These are phyloP conservation scores for Cercospora sesami DNA, from an alignment of 2,329 filamentous ascomycete species.

Conservation along the genomic window DNA sequence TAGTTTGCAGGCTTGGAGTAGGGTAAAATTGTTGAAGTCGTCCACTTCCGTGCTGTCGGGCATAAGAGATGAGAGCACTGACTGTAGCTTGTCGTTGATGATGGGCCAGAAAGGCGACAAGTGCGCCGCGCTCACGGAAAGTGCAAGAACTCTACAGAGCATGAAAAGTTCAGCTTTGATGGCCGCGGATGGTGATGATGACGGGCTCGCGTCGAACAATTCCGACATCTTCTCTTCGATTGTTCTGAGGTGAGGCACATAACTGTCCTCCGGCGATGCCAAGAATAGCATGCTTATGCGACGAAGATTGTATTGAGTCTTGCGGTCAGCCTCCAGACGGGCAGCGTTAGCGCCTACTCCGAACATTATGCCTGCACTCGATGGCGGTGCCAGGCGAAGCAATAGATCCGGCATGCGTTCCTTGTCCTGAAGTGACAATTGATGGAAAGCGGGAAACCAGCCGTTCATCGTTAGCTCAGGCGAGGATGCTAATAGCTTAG, in stretches of 20 bases:
- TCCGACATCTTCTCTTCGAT: conserved; percentile 85
- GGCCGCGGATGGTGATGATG: conserved; percentile 86
- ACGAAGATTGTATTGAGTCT: conserved; percentile 84
- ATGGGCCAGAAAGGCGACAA: conserved; percentile 86
- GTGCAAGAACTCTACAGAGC: conserved; percentile 75
- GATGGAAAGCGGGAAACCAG: conserved; percentile 81
- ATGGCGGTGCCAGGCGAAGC: conserved; percentile 74
- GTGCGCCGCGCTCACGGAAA: conserved; percentile 77
- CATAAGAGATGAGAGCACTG: conserved; percentile 72
- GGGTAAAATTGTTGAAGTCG: conserved; percentile 71
- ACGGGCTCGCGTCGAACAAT: conserved; percentile 76
- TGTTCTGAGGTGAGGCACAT: conserved; percentile 70
- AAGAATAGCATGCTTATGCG: conserved; percentile 78
- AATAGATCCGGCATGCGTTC: conserved; percentile 82
- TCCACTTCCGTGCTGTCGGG: conserved; percentile 67
- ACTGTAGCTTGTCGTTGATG: conserved; percentile 80
- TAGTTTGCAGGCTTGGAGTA: conserved; percentile 91
- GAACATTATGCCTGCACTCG: conserved; percentile 94
- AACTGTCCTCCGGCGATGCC: conserved; percentile 73
- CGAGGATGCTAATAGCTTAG: conserved; percentile 75
- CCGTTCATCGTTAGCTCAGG: conserved; percentile 65
- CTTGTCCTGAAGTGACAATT: conserved; percentile 84
- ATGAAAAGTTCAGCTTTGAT: conserved; percentile 90
- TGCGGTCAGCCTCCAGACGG: conserved; percentile 89
- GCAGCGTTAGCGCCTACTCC: conserved; percentile 96